Evolutionary conservation across 2,329 filamentous ascomycete genomes (phyloP).

Genomic region (Cladobotryum mycophilum): DNA sequence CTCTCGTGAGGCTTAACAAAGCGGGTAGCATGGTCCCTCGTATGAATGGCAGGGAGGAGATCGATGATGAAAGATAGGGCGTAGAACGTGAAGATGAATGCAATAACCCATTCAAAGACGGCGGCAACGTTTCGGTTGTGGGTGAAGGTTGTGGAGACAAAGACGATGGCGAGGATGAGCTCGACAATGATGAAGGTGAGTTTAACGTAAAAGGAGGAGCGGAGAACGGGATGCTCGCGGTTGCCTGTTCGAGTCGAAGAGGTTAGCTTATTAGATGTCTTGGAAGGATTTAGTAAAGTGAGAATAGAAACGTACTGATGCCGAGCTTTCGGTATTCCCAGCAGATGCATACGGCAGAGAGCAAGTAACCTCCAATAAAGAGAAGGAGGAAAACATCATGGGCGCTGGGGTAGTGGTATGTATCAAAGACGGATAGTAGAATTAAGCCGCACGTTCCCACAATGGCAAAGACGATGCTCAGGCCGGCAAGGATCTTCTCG

Average conservation of each 20-base stretch:
- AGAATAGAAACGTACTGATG: slow-evolving; percentile 44
- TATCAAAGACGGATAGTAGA: slow-evolving; percentile 80
- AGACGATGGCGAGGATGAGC: slow-evolving; percentile 64
- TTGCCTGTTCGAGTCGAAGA: slow-evolving; percentile 46
- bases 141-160: slow-evolving; percentile 48
- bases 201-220: slow-evolving; percentile 81
- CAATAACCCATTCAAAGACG: slow-evolving; percentile 71
- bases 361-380: slow-evolving; percentile 80
- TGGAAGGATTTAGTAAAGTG: not conserved
- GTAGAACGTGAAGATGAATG: slow-evolving; percentile 84
- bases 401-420: slow-evolving; percentile 54
- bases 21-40: slow-evolving; percentile 33
- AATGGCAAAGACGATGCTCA: slow-evolving; percentile 63
- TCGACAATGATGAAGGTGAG: slow-evolving; percentile 78
- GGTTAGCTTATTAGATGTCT: not conserved
- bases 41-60: slow-evolving; percentile 69
- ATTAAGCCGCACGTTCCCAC: slow-evolving; percentile 76
- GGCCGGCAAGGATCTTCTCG: slow-evolving; percentile 56
- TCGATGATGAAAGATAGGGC: slow-evolving; percentile 82
- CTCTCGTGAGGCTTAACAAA: slow-evolving; percentile 24
- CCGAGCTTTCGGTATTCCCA: slow-evolving; percentile 84
- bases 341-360: slow-evolving; percentile 84
- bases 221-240: slow-evolving; percentile 66
- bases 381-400: slow-evolving; percentile 74
- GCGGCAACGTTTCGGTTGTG: slow-evolving; percentile 58